Evolutionary conservation across 345 rosid genomes (phyloP).

Genomic region (Aquilaria yunnanensis): DNA sequence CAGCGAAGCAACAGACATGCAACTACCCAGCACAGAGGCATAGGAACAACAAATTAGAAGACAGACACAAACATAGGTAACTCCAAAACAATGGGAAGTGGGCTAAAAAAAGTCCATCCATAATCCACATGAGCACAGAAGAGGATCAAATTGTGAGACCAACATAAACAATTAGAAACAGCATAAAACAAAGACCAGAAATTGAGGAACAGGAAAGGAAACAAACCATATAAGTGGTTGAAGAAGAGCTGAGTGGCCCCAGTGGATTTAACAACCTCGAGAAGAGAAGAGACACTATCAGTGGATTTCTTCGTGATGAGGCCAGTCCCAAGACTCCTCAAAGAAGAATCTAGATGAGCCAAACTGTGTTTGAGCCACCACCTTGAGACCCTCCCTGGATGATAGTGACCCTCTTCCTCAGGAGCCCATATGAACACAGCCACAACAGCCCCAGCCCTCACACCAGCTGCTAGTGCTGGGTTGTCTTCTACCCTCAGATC

Average conservation of each 20-base stretch:
- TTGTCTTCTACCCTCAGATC: slow-evolving; percentile 97
- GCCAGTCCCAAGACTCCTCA: slow-evolving; percentile 77
- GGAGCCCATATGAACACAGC: slow-evolving; percentile 91
- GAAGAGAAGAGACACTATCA: slow-evolving; percentile 74
- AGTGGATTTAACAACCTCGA: slow-evolving; percentile 73
- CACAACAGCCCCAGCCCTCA: slow-evolving; percentile 77
- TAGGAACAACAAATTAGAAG: too few species aligned
- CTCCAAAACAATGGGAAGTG: too few species aligned
- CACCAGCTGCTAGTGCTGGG: slow-evolving; percentile 91
- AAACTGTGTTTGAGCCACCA: slow-evolving; percentile 99
- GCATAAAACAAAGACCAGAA: slow-evolving; percentile 9
- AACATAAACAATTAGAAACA: neutral
- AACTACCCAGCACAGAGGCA: too few species aligned
- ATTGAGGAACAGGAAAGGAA: neutral
- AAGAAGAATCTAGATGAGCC: slow-evolving; percentile 82
- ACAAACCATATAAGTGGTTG: slow-evolving; percentile 95
- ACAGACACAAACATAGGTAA: too few species aligned
- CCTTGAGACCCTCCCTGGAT: slow-evolving; percentile 95
- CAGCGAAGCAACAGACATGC: too few species aligned
- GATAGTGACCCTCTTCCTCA: slow-evolving; percentile 84
- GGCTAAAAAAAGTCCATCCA: too few species aligned
- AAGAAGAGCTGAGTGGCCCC: slow-evolving; percentile 95
- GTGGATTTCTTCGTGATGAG: slow-evolving; percentile 88
- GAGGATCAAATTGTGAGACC: too few species aligned
- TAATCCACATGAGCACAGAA: slow-evolving; percentile 12